phyloP scores from a whole-genome alignment of 2,329 filamentous ascomycete species.

The Trichophyton schoenleinii region DNA sequence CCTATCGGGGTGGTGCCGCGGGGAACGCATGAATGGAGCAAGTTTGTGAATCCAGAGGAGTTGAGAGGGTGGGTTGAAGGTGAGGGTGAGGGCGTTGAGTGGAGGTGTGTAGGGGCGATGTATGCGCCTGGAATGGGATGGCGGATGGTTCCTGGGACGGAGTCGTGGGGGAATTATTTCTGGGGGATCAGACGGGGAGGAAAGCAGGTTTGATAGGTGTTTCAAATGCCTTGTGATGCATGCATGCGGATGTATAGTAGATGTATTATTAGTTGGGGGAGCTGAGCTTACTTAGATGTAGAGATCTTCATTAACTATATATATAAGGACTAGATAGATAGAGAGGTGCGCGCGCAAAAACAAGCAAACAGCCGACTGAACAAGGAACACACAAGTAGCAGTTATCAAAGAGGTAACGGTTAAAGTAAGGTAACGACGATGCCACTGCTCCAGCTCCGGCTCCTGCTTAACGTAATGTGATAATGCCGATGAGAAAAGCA shows the following conservation, averaged over 20 bases:
- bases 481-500: neutral
- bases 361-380: no score
- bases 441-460: neutral
- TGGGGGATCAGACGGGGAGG: slow-evolving; percentile 54
- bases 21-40: slow-evolving; percentile 91
- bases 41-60: slow-evolving; percentile 69
- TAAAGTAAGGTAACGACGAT: neutral
- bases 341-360: no score
- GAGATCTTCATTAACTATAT: neutral
- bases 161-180: slow-evolving; percentile 90
- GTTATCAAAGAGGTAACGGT: no score
- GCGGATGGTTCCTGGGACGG: slow-evolving; percentile 68
- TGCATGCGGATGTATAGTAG: no score
- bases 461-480: neutral
- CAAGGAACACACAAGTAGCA: no score
- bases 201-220: slow-evolving; percentile 26
- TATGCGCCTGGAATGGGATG: slow-evolving; percentile 87
- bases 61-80: slow-evolving; percentile 30
- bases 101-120: slow-evolving; percentile 66
- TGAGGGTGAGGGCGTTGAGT: slow-evolving; percentile 36
- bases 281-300: neutral
- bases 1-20: slow-evolving; percentile 63
- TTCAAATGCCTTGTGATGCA: no score
- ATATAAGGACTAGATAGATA: no score
- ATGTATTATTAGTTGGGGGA: neutral